phyloP scores from a whole-genome alignment of 257 asterid species.

The Primulina eburnea region DNA sequence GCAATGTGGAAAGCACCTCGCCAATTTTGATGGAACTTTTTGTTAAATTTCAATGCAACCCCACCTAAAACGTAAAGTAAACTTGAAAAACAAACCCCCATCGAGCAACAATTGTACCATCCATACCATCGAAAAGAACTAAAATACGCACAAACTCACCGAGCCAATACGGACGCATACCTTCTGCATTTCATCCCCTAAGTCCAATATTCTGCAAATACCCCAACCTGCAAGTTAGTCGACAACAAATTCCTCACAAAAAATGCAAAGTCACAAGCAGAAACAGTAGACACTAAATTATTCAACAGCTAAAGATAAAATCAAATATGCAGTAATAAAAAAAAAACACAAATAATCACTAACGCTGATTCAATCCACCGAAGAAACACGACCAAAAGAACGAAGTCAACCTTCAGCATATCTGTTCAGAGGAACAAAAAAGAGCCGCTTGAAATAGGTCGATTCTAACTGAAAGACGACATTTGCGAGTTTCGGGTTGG shows the following conservation, averaged over 20 bases:
- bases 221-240: constrained; percentile 7
- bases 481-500: too few species aligned
- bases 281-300: neutral
- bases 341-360: constrained; percentile 22
- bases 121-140: neutral
- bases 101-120: neutral
- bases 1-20: neutral
- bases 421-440: constrained; percentile 18
- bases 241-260: constrained; percentile 13
- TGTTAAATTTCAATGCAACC: neutral
- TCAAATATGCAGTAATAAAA: neutral
- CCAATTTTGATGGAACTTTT: too few species aligned
- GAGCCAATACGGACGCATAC: constrained; percentile 25
- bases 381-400: constrained; percentile 31
- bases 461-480: constrained; percentile 9
- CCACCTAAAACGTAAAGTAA: neutral
- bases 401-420: constrained; percentile 36
- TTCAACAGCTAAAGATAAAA: neutral
- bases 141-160: constrained; percentile 31
- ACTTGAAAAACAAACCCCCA: neutral
- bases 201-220: constrained; percentile 39
- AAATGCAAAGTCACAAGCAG: neutral
- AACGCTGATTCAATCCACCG: constrained; percentile 45
- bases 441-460: constrained; percentile 14
- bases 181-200: constrained; percentile 39